Percentiles rank a stretch among this genome's conserved stretches.
Conservation (phyloP, 768 basidiomycete genomes). For the Macrolepiota fuliginosa region DNA sequence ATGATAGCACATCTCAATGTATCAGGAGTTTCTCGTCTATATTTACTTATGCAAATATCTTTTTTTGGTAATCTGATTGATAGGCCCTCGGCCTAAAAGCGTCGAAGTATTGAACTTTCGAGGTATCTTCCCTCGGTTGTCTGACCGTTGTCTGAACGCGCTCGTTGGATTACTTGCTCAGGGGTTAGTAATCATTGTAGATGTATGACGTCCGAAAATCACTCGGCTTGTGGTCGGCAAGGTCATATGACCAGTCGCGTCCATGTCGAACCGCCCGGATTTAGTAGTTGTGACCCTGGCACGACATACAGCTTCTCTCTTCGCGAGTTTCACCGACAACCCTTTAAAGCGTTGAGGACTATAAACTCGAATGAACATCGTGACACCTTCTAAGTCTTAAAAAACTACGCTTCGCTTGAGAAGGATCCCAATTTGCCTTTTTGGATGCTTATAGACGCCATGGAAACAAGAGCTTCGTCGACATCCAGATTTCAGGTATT, state of each 20-base stretch:
- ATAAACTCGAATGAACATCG: not conserved
- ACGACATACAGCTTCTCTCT: not conserved
- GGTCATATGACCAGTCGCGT: conserved; percentile 4
- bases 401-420: not conserved
- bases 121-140: too few species aligned
- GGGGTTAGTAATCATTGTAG: too few species aligned
- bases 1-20: not conserved
- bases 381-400: not conserved
- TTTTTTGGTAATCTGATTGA: too few species aligned
- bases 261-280: not conserved
- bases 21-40: too few species aligned
- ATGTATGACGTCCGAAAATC: too few species aligned
- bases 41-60: too few species aligned
- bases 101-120: too few species aligned
- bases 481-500: not conserved
- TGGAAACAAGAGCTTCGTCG: conserved; percentile 1
- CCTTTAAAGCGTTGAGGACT: not conserved
- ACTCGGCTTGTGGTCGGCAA: not conserved
- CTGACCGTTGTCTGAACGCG: too few species aligned
- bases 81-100: too few species aligned
- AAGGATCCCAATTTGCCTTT: not conserved
- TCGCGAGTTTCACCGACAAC: not conserved
- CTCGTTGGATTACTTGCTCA: not conserved
- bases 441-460: conserved; percentile 2
- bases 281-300: not conserved